Base-by-base conservation (phyloP, 1,284 basidiomycete genomes). In the Cutaneotrichosporon sp. region DNA sequence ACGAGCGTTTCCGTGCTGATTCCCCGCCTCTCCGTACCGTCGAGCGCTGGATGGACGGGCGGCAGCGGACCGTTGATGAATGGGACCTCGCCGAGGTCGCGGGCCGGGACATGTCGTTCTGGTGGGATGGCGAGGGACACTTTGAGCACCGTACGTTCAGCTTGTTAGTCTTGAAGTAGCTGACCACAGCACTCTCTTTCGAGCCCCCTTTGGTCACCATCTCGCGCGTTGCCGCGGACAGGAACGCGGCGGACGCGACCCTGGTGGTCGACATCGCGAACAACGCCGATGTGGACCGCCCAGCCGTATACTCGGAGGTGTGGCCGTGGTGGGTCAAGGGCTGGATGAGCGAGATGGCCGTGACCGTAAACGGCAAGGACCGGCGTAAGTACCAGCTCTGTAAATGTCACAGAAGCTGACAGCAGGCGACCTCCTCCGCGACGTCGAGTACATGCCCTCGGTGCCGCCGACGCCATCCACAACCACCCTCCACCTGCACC, bases 321-420 rank as follows among this genome's bases (percentile, higher is more conserved):
- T 87, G 97, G 83, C 95, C 95, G 3, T 97, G 93, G 88, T 89
- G 94, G 72, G 84, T 98, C 54, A 89, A 90, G 65, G 89, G 92
- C 52, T 94, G 90, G 81, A 82, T 97, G 64, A 90, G 94, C 78
- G 93, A 94, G 6, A 81, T 97, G 54, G 75, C 78, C 22, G 77
- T 86, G 2, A 70, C 79, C 24, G 63, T 78, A n/a, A 69, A 76
- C 13, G 73, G 72, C 5, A 46, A 65, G 4, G 50, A 59, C 24
- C 67, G 62, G 24, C 25, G 49, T 33, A 20, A 36, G 51, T 58
- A 13, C 55, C 50, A 9, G 14, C 6, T 20, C n/a, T n/a, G n/a
- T n/a, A n/a, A n/a, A n/a, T n/a, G n/a, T n/a, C n/a, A n/a, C n/a
- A n/a, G n/a, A n/a, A 9, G 42, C 56, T 52, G 27, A 55, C 51